Evolutionary conservation across 805 yeast species (phyloP).

Genomic region (Candida easanensis): DNA sequence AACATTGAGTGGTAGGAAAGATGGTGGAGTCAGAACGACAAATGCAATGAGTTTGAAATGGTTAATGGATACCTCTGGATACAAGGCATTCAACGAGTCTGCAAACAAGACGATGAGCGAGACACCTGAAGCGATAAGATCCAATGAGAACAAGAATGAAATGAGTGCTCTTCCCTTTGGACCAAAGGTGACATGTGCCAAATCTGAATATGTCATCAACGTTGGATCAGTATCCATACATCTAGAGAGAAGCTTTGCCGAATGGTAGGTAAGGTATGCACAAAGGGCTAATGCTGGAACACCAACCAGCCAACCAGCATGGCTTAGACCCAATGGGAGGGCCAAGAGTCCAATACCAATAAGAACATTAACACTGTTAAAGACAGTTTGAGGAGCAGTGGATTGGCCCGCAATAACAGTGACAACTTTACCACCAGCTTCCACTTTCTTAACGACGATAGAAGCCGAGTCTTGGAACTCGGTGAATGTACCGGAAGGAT

Average conservation of each 20-base stretch:
- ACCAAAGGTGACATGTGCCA: conserved; percentile 86
- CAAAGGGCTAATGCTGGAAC: conserved; percentile 52
- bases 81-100: conserved; percentile 74
- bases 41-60: conserved; percentile 68
- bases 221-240: conserved; percentile 81
- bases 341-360: conserved; percentile 78
- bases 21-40: conserved; percentile 73
- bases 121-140: conserved; percentile 78
- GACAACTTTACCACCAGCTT: conserved; percentile 68
- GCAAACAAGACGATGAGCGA: conserved; percentile 79
- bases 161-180: conserved; percentile 69
- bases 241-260: conserved; percentile 69
- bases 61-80: conserved; percentile 49
- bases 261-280: conserved; percentile 69
- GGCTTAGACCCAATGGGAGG: conserved; percentile 63
- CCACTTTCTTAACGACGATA: conserved; percentile 57
- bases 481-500: conserved; percentile 38
- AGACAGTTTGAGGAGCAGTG: conserved; percentile 73
- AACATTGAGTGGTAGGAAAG: conserved; percentile 72
- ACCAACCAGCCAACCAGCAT: conserved; percentile 77
- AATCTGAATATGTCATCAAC: conserved; percentile 82
- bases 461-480: conserved; percentile 49
- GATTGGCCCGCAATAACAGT: conserved; percentile 81
- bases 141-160: conserved; percentile 71
- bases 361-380: conserved; percentile 72